A percentile compares a stretch with the other conserved stretches of the same genome.
These are phyloP conservation scores for Fusarium albosuccineum DNA, from an alignment of 2,329 filamentous ascomycete genomes.

Conservation along the genomic window DNA sequence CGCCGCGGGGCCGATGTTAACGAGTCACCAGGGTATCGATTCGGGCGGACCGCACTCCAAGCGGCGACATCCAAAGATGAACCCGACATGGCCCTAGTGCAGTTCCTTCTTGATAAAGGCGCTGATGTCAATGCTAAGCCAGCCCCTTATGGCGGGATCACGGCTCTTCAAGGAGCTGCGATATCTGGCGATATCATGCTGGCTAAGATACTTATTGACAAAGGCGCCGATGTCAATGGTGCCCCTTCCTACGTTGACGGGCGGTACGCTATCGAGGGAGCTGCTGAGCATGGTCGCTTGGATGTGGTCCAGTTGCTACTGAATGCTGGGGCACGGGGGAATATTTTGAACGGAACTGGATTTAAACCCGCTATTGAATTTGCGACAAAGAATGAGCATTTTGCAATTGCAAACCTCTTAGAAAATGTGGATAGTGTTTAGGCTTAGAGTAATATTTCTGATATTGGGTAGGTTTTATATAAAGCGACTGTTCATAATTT, in stretches of 20 bases:
- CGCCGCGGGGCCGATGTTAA: background rate
- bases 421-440: background rate
- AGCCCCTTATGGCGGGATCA: background rate
- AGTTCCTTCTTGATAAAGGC: background rate
- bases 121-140: constrained; percentile 10
- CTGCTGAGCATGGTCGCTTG: background rate
- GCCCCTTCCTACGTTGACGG: background rate
- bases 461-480: background rate
- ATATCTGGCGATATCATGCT: constrained; percentile 2
- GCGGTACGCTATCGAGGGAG: background rate
- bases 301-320: constrained; percentile 3
- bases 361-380: background rate
- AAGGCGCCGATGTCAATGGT: constrained; percentile 2
- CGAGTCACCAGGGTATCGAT: background rate
- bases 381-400: background rate
- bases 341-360: accelerated
- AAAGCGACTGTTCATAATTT: background rate
- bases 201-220: background rate
- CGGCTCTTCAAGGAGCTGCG: constrained; percentile 9
- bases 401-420: constrained; percentile 4
- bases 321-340: background rate
- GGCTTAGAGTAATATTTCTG: background rate
- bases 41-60: background rate
- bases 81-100: background rate
- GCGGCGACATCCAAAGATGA: background rate